Evolutionary conservation across 139 green algal genomes (phyloP), one percentile per base, ranked within the genome.

Genomic region (Penium margaritaceum): DNA sequence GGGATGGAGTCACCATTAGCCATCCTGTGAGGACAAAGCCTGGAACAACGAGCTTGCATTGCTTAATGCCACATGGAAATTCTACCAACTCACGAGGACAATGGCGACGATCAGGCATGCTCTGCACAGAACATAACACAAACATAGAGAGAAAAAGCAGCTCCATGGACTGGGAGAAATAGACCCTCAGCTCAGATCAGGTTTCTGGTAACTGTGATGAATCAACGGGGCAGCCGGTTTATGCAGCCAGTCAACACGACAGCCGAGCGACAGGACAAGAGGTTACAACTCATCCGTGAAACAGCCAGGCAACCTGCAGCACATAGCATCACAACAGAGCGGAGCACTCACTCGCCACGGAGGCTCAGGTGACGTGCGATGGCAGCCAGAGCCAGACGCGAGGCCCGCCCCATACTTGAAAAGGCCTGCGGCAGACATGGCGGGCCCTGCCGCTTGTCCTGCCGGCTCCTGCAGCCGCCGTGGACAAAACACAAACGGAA

Each of bases 311-410:
- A 21, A 24, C 19, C 21, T 57, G 21, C 21, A 57, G 19, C 46
- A 24, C 19, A 24, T 57, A 19, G 46, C 46, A 19, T 57, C 46
- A 57, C 46, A 21, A 64, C 12, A 36, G 12, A 36, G 9, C 9
- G 9, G 15, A 68, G n/a, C 19, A 35, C 66, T 74, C 27, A 74
- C 66, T 74, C 66, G 66, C 66, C 54, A 35, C 66, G 51, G 37
- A 74, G 41, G 30, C 44, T 58, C n/a, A 74, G 54, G 36, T 74
- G 66, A 14, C 66, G 38, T n/a, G 66, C 51, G 15, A 63, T 63
- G 35, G 66, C 66, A 27, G 36, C 46, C 41, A 74, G n/a, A 2
- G 66, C 66, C 35, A 43, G 33, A 34, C 66, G 66, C 27, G 66
- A 74, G 12, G 44, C 66, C 5, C 51, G 51, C 30, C 51, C 51